Evolutionary conservation across 148 eudicot species (phyloP).

Genomic region (Camellia lanceoleosa): DNA sequence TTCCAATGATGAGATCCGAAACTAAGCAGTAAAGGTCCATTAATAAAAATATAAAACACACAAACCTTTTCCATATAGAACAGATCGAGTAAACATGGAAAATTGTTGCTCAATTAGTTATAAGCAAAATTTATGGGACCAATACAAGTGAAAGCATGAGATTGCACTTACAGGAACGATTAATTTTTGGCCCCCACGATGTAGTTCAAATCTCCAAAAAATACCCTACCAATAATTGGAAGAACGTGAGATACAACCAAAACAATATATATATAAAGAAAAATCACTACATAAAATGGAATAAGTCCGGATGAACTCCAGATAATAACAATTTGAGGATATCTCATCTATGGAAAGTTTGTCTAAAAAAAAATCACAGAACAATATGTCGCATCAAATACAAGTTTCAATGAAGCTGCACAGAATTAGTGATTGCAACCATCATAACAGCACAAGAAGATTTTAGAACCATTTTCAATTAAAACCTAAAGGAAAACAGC

Average conservation of each 20-base stretch:
- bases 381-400: neutral
- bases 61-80: neutral
- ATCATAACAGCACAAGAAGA: no score
- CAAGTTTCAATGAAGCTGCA: neutral
- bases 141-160: neutral
- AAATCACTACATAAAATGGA: neutral
- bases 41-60: neutral
- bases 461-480: no score
- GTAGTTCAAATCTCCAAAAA: conserved; percentile 88
- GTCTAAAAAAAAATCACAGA: neutral
- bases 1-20: neutral
- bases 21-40: neutral
- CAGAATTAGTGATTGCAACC: neutral
- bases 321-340: neutral
- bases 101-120: neutral
- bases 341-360: no score
- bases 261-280: neutral
- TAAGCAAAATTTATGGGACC: neutral
- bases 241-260: neutral
- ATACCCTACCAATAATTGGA: conserved; percentile 54
- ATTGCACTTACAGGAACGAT: conserved; percentile 78
- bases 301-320: neutral
- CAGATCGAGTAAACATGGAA: neutral
- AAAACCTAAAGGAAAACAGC: neutral
- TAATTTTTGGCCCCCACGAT: conserved; percentile 89